Conservation (phyloP, 2,329 filamentous ascomycete species). For the Talaromyces sp. region DNA sequence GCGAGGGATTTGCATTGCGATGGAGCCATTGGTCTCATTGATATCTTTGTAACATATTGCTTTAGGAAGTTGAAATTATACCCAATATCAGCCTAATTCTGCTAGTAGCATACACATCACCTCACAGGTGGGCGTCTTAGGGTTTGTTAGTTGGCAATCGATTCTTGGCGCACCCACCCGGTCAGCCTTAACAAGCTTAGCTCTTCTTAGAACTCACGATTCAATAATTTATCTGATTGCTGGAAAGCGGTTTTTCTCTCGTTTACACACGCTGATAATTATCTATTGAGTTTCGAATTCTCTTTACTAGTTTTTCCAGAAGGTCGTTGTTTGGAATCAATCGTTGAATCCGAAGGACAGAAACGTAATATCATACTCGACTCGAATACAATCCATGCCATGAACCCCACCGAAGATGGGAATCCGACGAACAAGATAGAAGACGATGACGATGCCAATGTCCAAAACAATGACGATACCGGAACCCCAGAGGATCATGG, state of each 20-base stretch:
- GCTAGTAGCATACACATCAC: background rate
- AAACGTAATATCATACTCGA: background rate
- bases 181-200: constrained; percentile 12
- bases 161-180: constrained; percentile 3
- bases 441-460: background rate
- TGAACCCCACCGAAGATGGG: constrained; percentile 15
- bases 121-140: background rate
- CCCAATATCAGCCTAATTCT: background rate
- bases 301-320: background rate
- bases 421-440: background rate
- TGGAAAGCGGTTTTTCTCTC: background rate
- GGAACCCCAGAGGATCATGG: background rate
- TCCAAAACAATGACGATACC: background rate
- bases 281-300: background rate
- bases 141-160: background rate
- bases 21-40: background rate
- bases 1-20: background rate
- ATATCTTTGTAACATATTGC: background rate
- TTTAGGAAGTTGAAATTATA: background rate
- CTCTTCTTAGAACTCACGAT: background rate
- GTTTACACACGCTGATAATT: background rate
- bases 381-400: constrained; percentile 4
- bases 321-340: too few species aligned
- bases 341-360: background rate
- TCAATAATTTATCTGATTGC: constrained; percentile 5